Evolutionary conservation across 495 filamentous ascomycete species (phyloP).

Genomic region (Sabuloglossum arenarium): DNA sequence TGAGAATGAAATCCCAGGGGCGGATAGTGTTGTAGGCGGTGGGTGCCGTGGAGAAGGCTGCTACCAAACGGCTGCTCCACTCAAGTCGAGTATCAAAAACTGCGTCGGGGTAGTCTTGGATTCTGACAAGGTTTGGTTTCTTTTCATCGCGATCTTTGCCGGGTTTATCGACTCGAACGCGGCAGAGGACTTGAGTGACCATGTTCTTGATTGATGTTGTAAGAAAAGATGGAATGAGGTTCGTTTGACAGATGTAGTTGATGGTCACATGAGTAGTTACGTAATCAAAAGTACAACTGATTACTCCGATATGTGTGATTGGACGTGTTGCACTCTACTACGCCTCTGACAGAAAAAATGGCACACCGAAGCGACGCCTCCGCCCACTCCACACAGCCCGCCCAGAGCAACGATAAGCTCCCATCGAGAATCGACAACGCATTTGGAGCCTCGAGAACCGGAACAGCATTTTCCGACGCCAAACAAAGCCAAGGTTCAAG

Average conservation of each 20-base stretch:
- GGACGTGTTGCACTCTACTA: too few species aligned
- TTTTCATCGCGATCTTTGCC: too few species aligned
- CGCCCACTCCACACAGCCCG: neutral
- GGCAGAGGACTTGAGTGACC: neutral
- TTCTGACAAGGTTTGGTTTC: neutral
- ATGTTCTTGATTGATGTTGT: neutral
- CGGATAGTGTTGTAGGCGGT: neutral
- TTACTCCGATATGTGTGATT: too few species aligned
- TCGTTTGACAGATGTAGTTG: too few species aligned
- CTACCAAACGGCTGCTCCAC: neutral
- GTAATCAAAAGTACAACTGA: too few species aligned
- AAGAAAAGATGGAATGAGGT: too few species aligned
- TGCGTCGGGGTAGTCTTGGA: neutral
- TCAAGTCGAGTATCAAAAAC: neutral
- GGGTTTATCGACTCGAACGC: neutral
- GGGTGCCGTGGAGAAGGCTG: neutral
- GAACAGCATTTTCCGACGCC: slow-evolving; percentile 1
- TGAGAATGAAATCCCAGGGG: neutral
- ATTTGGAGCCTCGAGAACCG: neutral
- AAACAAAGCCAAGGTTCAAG: slow-evolving; percentile 1
- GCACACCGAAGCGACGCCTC: neutral
- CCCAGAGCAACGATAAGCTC: neutral
- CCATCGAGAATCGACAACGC: neutral
- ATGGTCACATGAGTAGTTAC: too few species aligned
- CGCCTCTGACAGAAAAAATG: neutral